These are phyloP conservation scores for Leptographium lundbergii DNA, from an alignment of 2,329 filamentous ascomycete genomes.

Conservation along the genomic window DNA sequence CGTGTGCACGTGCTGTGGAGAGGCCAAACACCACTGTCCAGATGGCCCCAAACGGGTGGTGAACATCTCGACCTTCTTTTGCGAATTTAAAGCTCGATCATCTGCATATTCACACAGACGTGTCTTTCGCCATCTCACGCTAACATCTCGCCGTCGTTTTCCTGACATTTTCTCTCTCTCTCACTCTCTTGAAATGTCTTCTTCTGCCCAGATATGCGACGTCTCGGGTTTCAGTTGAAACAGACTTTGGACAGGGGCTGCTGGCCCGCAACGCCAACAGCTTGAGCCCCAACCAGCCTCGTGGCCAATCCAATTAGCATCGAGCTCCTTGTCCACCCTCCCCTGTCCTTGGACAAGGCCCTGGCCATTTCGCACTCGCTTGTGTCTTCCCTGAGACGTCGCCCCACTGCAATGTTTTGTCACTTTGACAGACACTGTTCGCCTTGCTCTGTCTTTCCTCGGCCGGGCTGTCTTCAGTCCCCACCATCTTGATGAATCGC, in stretches of 20 bases:
- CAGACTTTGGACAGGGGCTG: conserved; percentile 18
- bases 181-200: background rate
- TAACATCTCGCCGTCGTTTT: background rate
- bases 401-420: conserved; percentile 3
- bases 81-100: too few species aligned
- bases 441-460: background rate
- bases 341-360: conserved; percentile 13
- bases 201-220: conserved; percentile 16
- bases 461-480: background rate
- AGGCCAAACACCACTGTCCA: background rate
- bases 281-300: conserved; percentile 22
- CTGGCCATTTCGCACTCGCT: conserved; percentile 6
- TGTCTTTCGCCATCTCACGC: background rate
- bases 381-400: conserved; percentile 19
- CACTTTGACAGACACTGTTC: background rate
- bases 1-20: too few species aligned
- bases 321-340: conserved; percentile 2
- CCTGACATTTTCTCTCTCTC: background rate
- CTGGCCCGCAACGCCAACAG: conserved; percentile 7
- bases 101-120: background rate
- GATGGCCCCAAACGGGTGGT: background rate
- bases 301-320: conserved; percentile 19
- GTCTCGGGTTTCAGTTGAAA: conserved; percentile 34
- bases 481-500: background rate
- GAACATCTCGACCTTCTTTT: background rate